These are phyloP conservation scores for Recurvomyces mirabilis DNA, from an alignment of 495 filamentous ascomycete genomes.

Conservation along the genomic window DNA sequence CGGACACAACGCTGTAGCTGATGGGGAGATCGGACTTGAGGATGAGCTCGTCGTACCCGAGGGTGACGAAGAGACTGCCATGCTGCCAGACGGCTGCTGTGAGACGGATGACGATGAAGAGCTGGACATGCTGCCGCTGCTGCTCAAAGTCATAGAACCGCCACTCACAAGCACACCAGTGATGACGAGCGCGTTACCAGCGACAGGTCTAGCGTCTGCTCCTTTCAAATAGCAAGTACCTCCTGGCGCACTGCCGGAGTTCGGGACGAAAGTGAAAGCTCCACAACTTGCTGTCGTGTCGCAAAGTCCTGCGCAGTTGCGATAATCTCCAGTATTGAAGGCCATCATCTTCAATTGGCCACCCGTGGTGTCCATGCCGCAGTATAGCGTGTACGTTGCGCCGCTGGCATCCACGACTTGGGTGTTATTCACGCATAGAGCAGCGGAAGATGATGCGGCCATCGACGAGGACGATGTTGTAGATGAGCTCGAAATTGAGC, in stretches of 20 bases:
- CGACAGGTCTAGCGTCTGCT: not conserved
- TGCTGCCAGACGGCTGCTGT: not conserved
- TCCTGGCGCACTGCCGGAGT: not conserved
- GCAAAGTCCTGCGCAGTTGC: not conserved
- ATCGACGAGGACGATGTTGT: not conserved
- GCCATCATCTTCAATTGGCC: not conserved
- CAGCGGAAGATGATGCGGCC: not conserved
- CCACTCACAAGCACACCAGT: not conserved
- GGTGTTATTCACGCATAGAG: not conserved
- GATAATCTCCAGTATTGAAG: not conserved
- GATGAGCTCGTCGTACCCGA: not conserved
- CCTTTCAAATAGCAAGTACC: not conserved
- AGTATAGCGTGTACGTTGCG: not conserved
- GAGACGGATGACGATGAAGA: not conserved
- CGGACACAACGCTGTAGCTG: constrained; percentile 1
- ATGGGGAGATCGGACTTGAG: not conserved
- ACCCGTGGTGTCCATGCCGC: constrained; percentile 5
- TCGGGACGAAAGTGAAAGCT: not conserved
- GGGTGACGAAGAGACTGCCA: not conserved
- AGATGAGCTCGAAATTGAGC: not conserved
- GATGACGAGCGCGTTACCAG: not conserved
- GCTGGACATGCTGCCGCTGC: not conserved
- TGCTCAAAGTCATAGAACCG: not conserved
- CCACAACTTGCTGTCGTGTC: not conserved
- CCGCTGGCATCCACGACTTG: constrained; percentile 1